A percentile compares a stretch with the other conserved stretches of the same genome.
phyloP scores from a whole-genome alignment of 2,329 filamentous ascomycete species.

The Botrytis galanthina region DNA sequence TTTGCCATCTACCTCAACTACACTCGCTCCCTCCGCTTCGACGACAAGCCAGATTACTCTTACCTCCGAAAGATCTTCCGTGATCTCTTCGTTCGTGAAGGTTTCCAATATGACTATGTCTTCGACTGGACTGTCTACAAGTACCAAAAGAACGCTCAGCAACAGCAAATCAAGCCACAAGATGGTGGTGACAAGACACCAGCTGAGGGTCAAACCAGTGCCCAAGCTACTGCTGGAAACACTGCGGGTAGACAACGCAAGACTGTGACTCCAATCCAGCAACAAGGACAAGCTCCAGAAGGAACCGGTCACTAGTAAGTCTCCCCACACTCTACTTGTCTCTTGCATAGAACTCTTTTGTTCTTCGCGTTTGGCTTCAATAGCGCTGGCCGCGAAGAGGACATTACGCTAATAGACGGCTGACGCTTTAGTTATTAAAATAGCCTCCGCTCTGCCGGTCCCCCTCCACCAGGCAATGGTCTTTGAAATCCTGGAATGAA shows the following conservation, averaged over 20 bases:
- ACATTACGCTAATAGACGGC: conserved; percentile 71
- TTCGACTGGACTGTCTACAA: conserved; percentile 99
- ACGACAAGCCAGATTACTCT: conserved; percentile 99
- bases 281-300: conserved; percentile 11
- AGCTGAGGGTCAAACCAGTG: conserved; percentile 66
- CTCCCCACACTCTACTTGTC: not conserved
- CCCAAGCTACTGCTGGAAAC: conserved; percentile 68
- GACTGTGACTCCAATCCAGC: conserved; percentile 50
- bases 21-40: conserved; percentile 95
- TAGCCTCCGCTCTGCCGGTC: conserved; percentile 58
- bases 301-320: conserved; percentile 16
- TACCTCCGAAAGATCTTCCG: conserved; percentile 99
- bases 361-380: conserved; percentile 76
- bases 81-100: conserved; percentile 96
- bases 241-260: conserved; percentile 72
- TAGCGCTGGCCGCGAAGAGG: conserved; percentile 73
- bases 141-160: conserved; percentile 90
- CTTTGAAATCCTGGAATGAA: conserved; percentile 8
- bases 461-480: conserved; percentile 61
- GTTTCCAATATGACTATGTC: conserved; percentile 99
- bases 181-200: conserved; percentile 35
- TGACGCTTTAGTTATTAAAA: conserved; percentile 82
- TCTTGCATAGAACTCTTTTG: conserved; percentile 47
- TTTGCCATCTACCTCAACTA: conserved; percentile 99
- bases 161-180: conserved; percentile 56